Evolutionary conservation across 805 yeast species (phyloP).

Genomic region (Candida sphagnicola): DNA sequence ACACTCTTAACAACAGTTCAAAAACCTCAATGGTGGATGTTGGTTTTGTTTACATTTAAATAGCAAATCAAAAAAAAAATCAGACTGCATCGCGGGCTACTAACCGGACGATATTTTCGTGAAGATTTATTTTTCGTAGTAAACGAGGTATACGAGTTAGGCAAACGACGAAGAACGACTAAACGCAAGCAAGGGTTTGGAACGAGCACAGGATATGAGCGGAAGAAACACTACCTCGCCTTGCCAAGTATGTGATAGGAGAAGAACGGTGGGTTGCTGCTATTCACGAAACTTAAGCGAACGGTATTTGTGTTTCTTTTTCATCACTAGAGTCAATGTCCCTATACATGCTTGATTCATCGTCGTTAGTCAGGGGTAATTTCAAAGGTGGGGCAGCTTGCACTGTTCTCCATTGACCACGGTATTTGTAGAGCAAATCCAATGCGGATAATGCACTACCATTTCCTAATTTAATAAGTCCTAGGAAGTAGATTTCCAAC

Average conservation of each 20-base stretch:
- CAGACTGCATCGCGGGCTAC: neutral
- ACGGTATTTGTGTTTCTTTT: no score
- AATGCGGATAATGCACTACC: constrained; percentile 27
- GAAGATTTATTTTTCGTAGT: no score
- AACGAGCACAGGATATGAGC: no score
- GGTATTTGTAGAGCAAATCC: constrained; percentile 8
- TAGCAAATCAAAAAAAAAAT: neutral
- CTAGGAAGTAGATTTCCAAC: constrained; percentile 27
- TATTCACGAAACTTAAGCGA: no score
- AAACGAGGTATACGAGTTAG: neutral
- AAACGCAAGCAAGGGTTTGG: neutral
- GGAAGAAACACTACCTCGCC: no score
- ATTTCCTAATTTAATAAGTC: constrained; percentile 28
- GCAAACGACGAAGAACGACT: no score
- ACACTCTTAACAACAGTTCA: neutral
- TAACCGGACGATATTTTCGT: neutral
- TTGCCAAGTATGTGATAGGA: no score
- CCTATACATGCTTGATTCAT: no score
- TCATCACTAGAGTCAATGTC: no score
- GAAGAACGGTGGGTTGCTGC: no score
- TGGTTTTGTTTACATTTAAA: constrained; percentile 1
- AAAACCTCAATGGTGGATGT: neutral
- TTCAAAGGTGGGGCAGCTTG: neutral
- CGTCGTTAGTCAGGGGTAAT: constrained; percentile 1
- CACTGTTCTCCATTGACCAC: constrained; percentile 5